Conservation (phyloP, 2,329 filamentous ascomycete species). For the Hymenoscyphus infarciens region DNA sequence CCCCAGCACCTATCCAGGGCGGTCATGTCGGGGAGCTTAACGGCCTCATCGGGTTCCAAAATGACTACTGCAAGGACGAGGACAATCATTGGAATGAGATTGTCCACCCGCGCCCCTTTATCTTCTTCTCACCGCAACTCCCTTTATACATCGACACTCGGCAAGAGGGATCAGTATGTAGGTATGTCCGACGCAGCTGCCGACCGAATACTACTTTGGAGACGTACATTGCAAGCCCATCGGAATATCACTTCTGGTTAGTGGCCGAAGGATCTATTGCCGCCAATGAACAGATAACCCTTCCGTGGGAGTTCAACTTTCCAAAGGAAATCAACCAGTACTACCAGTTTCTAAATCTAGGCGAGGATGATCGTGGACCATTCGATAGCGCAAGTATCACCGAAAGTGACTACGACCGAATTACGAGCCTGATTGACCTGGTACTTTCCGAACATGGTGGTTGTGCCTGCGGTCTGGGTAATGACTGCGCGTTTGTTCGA, state of each 20-base stretch:
- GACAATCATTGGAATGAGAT: slow-evolving; percentile 67
- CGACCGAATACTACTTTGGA: slow-evolving; percentile 84
- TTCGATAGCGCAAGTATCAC: slow-evolving; percentile 37
- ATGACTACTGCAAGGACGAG: slow-evolving; percentile 64
- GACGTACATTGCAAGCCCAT: slow-evolving; percentile 70
- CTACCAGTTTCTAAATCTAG: slow-evolving; percentile 57
- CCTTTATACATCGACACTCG: slow-evolving; percentile 93
- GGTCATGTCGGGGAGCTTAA: slow-evolving; percentile 65
- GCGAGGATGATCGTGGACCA: slow-evolving; percentile 50
- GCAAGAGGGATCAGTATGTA: slow-evolving; percentile 77
- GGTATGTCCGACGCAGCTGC: slow-evolving; percentile 91
- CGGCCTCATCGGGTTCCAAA: slow-evolving; percentile 70
- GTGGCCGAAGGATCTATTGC: slow-evolving; percentile 75
- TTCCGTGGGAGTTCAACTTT: slow-evolving; percentile 64
- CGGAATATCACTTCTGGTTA: slow-evolving; percentile 89
- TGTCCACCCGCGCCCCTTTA: slow-evolving; percentile 64
- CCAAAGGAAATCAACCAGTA: slow-evolving; percentile 54
- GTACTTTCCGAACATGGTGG: slow-evolving; percentile 76
- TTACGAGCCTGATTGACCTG: slow-evolving; percentile 62
- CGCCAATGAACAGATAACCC: slow-evolving; percentile 59
- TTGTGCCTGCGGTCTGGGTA: slow-evolving; percentile 67
- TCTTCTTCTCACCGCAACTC: slow-evolving; percentile 83
- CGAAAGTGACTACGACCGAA: slow-evolving; percentile 56
- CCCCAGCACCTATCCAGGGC: slow-evolving; percentile 36
- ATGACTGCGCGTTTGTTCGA: slow-evolving; percentile 60